phyloP scores from a whole-genome alignment of 805 yeast genomes.

The Lachancea thermotolerans region DNA sequence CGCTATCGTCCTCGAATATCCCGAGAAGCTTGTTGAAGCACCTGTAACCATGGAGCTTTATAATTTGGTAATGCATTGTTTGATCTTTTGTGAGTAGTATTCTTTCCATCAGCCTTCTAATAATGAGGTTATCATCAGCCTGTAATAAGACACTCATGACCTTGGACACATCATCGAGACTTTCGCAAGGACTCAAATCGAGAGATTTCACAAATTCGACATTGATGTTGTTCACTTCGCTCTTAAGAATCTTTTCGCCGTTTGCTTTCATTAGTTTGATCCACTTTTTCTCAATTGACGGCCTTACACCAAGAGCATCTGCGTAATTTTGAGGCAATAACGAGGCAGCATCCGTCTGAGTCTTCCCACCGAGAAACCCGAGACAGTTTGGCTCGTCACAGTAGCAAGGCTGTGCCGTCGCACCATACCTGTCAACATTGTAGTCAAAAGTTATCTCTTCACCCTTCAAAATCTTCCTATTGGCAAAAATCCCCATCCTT shows the following conservation, averaged over 20 bases:
- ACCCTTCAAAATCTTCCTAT: slow-evolving; percentile 53
- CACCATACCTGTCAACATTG: slow-evolving; percentile 94
- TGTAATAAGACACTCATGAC: slow-evolving; percentile 80
- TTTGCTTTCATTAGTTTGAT: slow-evolving; percentile 49
- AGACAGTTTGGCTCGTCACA: slow-evolving; percentile 91
- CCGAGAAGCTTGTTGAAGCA: slow-evolving; percentile 58
- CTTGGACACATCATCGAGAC: slow-evolving; percentile 57
- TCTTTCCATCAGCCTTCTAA: slow-evolving; percentile 61
- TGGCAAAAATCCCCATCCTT: slow-evolving; percentile 92
- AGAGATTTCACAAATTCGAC: slow-evolving; percentile 58
- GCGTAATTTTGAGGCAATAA: slow-evolving; percentile 75
- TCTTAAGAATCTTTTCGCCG: slow-evolving; percentile 41
- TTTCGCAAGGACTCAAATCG: slow-evolving; percentile 42
- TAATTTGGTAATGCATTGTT: slow-evolving; percentile 49
- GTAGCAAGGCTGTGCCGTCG: slow-evolving; percentile 87
- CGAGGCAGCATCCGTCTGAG: slow-evolving; percentile 88
- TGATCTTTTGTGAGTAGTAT: slow-evolving; percentile 47
- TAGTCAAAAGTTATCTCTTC: slow-evolving; percentile 83
- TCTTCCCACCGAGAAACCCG: slow-evolving; percentile 93
- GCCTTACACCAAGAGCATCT: slow-evolving; percentile 76
- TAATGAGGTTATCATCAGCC: slow-evolving; percentile 59
- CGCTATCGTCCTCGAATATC: slow-evolving; percentile 34
- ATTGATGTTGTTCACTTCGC: slow-evolving; percentile 50
- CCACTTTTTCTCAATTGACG: slow-evolving; percentile 65
- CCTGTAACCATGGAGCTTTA: slow-evolving; percentile 81